A percentile compares a stretch with the other conserved stretches of the same genome.
These are phyloP conservation scores for Fraxinus ornus DNA, from an alignment of 305 asterid species.

Conservation along the genomic window DNA sequence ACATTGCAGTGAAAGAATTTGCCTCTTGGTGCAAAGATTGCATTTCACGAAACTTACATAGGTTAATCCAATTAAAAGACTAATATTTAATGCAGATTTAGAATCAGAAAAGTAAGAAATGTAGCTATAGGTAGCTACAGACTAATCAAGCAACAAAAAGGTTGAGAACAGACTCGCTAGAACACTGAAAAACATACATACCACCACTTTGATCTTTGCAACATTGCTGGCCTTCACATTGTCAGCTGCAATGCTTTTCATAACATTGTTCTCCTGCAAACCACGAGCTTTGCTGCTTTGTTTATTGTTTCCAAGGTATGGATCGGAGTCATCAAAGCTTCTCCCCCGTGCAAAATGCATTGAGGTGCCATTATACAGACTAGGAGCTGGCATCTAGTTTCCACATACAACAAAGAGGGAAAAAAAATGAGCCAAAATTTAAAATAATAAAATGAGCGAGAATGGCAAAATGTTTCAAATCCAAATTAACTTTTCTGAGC, in stretches of 20 bases:
- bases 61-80: background rate
- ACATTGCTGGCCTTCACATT: slow-evolving; percentile 87
- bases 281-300: slow-evolving; percentile 60
- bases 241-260: slow-evolving; percentile 70
- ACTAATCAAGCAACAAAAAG: slow-evolving; percentile 10
- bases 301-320: slow-evolving; percentile 63
- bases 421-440: background rate
- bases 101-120: background rate
- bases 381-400: slow-evolving; percentile 62
- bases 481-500: background rate
- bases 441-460: background rate
- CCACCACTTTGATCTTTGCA: slow-evolving; percentile 99
- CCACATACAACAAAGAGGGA: slow-evolving; percentile 21
- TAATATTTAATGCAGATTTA: background rate
- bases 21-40: too few species aligned
- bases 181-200: slow-evolving; percentile 34
- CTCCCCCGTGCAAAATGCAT: slow-evolving; percentile 58
- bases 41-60: background rate
- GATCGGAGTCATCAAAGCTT: slow-evolving; percentile 77
- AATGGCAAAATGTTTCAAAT: background rate
- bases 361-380: slow-evolving; percentile 51
- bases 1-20: too few species aligned
- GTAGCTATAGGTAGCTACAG: background rate
- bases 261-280: slow-evolving; percentile 62
- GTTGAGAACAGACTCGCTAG: slow-evolving; percentile 6